Base-by-base conservation (phyloP, 768 basidiomycete genomes). In the Hypholoma fasciculare region DNA sequence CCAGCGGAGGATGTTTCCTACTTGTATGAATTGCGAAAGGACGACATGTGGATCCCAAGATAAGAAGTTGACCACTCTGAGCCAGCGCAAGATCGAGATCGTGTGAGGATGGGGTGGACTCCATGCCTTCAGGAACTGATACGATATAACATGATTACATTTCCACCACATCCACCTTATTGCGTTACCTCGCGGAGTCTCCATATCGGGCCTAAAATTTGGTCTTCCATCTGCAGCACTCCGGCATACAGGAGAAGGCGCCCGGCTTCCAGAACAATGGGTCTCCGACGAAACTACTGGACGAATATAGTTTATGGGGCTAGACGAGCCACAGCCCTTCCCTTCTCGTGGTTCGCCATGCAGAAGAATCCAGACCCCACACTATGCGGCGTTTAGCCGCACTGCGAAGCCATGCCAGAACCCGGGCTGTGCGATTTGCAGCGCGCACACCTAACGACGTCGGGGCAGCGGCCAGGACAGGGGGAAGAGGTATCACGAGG, bases 1-100 rank as follows among this genome's bases (percentile, higher is more conserved):
- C 51, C 42, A 34, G 49, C 52, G 4, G 44, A 53, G 23, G 27
- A n/a, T 37, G 49, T 26, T 42, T 52, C 46, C 56, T 66, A 70
- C 66, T 74, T 73, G 68, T 74, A 75, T 63, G 52, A 65, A 62
- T 56, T 47, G 46, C 14, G 51, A 59, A 58, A 50, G 39, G 55
- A 58, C 54, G 62, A 43, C 68, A 68, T 70, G 73, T 63, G 65
- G 60, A 64, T 60, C 44, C 44, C 51, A 53, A 64, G 68, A 71
- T 68, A 69, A 69, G 67, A 63, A 60, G 49, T 27, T 49, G 30
- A 56, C 38, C 54, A 60, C 51, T 44, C 54, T 47, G 40, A 42
- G 13, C 40, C 40, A 42, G 30, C 9, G 30, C 3, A 2, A 34
- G 30, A 34, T 34, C 30, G 30, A 34, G 30, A 30, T 30, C 27